These are phyloP conservation scores for Gossypium schwendimanii DNA, from an alignment of 441 rosid species.

Conservation along the genomic window DNA sequence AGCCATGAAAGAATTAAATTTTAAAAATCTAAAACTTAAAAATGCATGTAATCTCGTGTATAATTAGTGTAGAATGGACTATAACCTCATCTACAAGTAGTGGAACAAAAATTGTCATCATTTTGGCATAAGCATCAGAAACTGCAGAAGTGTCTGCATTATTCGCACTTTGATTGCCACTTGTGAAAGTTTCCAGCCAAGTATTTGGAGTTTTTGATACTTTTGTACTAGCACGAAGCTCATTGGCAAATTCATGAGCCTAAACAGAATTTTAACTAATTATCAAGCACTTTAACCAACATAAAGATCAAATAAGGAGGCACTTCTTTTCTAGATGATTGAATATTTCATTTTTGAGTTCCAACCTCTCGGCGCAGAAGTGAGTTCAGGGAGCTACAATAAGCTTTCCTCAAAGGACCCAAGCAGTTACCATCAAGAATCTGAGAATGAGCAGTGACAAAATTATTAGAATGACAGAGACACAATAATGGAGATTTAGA, in stretches of 20 bases:
- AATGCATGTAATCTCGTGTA: conserved; percentile 56
- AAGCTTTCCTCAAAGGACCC: conserved; percentile 88
- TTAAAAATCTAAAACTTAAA: conserved; percentile 12
- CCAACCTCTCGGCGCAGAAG: conserved; percentile 49
- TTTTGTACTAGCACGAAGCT: conserved; percentile 99
- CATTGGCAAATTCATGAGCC: conserved; percentile 99
- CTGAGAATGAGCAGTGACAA: conserved; percentile 33
- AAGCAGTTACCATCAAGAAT: conserved; percentile 86
- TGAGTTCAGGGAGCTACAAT: conserved; percentile 83
- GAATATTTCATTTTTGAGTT: conserved; percentile 13
- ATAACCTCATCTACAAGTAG: conserved; percentile 94
- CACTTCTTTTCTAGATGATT: conserved; percentile 2
- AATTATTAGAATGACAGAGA: conserved; percentile 12
- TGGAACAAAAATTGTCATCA: conserved; percentile 92
- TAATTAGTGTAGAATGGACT: conserved; percentile 51
- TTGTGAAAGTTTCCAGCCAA: conserved; percentile 91
- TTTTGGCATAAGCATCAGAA: conserved; percentile 93
- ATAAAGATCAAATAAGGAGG: not conserved
- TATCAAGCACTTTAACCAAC: not conserved
- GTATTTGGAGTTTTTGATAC: conserved; percentile 85
- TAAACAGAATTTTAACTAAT: conserved; percentile 24
- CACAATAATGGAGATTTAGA: conserved; percentile 4
- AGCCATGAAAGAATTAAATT: conserved; percentile 18
- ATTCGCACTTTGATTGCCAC: conserved; percentile 67
- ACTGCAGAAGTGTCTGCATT: conserved; percentile 78